Conservation (phyloP, 768 basidiomycete genomes). For the Agaricus blazei region DNA sequence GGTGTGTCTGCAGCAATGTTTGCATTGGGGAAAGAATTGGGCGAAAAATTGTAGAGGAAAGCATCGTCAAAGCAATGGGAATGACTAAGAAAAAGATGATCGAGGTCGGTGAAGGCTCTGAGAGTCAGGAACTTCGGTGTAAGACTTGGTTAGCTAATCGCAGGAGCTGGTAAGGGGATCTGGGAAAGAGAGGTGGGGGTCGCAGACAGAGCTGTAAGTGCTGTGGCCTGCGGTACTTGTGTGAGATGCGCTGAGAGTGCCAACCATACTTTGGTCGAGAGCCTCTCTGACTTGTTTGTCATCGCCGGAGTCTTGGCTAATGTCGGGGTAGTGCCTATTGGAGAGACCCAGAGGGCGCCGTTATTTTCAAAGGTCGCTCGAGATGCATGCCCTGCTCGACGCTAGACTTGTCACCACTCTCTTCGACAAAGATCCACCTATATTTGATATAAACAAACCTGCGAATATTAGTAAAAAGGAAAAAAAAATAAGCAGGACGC, state of each 20-base stretch:
- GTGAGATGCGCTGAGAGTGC: conserved; percentile 72
- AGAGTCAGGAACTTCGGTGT: conserved; percentile 43
- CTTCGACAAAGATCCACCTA: conserved; percentile 52
- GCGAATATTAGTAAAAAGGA: conserved; percentile 5
- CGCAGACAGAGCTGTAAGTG: conserved; percentile 56
- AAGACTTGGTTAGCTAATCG: conserved; percentile 56
- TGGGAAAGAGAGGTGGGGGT: conserved; percentile 77
- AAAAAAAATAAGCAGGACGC: neutral
- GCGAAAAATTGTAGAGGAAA: conserved; percentile 61
- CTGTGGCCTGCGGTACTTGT: conserved; percentile 55
- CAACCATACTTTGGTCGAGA: conserved; percentile 78
- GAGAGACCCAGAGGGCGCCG: conserved; percentile 22
- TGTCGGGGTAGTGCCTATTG: conserved; percentile 23
- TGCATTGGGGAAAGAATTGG: conserved; percentile 62
- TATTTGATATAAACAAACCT: conserved; percentile 47
- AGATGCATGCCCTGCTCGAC: conserved; percentile 27
- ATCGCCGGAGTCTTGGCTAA: conserved; percentile 42
- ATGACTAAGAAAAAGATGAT: conserved; percentile 67
- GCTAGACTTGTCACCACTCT: conserved; percentile 44
- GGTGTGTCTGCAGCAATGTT: conserved; percentile 44
- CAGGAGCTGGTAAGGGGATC: conserved; percentile 74
- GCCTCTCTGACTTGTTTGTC: conserved; percentile 69
- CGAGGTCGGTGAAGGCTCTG: conserved; percentile 28
- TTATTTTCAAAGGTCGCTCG: conserved; percentile 21
- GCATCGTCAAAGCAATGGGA: conserved; percentile 53